phyloP scores from a whole-genome alignment of 305 asterid genomes.

The Nicotiana rustica region DNA sequence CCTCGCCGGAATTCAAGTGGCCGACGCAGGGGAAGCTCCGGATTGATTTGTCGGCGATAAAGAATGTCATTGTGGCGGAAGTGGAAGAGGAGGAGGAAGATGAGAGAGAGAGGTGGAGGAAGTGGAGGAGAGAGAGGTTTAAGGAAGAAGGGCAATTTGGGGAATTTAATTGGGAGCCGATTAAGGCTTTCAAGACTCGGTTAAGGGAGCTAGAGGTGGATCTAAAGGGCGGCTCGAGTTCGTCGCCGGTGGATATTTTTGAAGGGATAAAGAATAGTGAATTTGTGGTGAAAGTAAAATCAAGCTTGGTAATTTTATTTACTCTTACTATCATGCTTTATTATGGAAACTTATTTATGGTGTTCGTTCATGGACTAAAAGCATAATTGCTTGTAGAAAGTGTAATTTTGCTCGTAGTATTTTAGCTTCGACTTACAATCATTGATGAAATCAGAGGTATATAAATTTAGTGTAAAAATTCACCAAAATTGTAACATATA shows the following conservation, averaged over 20 bases:
- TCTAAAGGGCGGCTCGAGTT: slow-evolving; percentile 72
- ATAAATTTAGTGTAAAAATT: too few species aligned
- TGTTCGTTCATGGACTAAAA: not conserved
- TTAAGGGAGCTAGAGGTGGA: slow-evolving; percentile 82
- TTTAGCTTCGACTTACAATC: not conserved
- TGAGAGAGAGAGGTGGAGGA: slow-evolving; percentile 53
- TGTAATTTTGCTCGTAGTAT: not conserved
- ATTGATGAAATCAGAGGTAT: too few species aligned
- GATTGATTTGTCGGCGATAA: slow-evolving; percentile 78
- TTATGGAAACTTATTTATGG: not conserved
- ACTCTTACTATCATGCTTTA: not conserved
- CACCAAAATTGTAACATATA: too few species aligned
- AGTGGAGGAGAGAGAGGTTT: slow-evolving; percentile 62
- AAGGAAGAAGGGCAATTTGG: slow-evolving; percentile 70
- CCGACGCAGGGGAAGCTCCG: slow-evolving; percentile 62
- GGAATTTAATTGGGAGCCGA: slow-evolving; percentile 81
- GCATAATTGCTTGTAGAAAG: not conserved
- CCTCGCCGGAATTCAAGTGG: slow-evolving; percentile 89
- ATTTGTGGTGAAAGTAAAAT: slow-evolving; percentile 83
- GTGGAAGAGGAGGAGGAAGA: slow-evolving; percentile 67
- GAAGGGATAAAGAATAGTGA: slow-evolving; percentile 92
- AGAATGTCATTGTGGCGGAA: slow-evolving; percentile 81
- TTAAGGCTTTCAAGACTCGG: slow-evolving; percentile 71
- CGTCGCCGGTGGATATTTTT: slow-evolving; percentile 59
- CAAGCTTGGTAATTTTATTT: slow-evolving; percentile 77